Evolutionary conservation across 2,329 filamentous ascomycete genomes (phyloP).

Genomic region (Fusarium agapanthi): DNA sequence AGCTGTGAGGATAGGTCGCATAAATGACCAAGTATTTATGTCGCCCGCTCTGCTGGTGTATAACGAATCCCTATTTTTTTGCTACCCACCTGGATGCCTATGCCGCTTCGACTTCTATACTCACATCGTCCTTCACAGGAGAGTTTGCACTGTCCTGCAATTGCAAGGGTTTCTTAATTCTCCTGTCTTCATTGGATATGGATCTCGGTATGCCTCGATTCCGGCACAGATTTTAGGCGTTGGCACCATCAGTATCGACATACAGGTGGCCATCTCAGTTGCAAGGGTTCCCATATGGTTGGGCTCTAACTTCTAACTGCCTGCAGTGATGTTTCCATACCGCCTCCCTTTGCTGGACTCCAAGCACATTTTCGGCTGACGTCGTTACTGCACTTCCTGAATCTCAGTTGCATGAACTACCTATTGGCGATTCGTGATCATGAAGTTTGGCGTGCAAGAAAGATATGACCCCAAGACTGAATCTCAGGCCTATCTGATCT

Average conservation of each 20-base stretch:
- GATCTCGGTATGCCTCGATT: slow-evolving; percentile 1
- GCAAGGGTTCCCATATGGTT: slow-evolving; percentile 18
- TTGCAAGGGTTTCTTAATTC: neutral
- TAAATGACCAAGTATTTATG: no score
- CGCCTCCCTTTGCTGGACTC: neutral
- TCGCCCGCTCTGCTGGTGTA: no score
- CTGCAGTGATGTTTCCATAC: slow-evolving; percentile 2
- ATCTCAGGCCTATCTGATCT: slow-evolving; percentile 9
- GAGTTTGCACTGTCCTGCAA: slow-evolving; percentile 22
- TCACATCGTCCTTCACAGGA: neutral
- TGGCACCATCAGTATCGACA: slow-evolving; percentile 8
- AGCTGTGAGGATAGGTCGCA: no score
- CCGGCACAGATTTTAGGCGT: slow-evolving; percentile 13
- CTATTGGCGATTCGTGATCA: neutral
- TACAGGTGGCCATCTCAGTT: slow-evolving; percentile 2
- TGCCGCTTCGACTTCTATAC: neutral
- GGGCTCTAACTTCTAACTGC: slow-evolving; percentile 9
- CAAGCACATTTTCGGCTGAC: neutral
- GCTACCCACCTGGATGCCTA: no score
- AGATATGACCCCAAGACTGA: neutral
- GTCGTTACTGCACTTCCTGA: neutral
- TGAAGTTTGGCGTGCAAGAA: neutral
- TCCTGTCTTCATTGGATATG: slow-evolving; percentile 1
- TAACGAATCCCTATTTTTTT: no score
- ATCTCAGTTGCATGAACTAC: neutral